Evolutionary conservation across 371 early-diverging fungal species (phyloP).

Genomic region (Rhizopus stolonifer): DNA sequence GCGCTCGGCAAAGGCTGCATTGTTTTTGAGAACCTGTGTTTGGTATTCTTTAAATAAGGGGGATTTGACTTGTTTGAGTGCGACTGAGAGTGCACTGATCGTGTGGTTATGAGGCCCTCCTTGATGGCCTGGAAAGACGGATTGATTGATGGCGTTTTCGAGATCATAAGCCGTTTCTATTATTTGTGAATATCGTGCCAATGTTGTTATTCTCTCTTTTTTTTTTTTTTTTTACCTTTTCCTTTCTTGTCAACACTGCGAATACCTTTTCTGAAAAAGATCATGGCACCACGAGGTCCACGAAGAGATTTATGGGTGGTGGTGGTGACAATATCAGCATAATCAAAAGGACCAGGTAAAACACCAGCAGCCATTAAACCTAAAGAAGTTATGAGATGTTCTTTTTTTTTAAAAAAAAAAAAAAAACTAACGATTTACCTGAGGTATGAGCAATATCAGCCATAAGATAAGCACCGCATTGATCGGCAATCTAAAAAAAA

Average conservation of each 20-base stretch:
- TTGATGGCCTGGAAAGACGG: conserved; percentile 98
- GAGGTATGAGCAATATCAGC: conserved; percentile 99
- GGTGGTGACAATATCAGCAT: conserved; percentile 98
- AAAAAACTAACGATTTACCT: conserved; percentile 25
- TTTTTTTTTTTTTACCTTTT: conserved; percentile 42
- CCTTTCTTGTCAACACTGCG: conserved; percentile 84
- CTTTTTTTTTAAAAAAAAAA: too few species aligned
- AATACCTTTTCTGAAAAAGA: conserved; percentile 88
- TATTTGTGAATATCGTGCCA: too few species aligned
- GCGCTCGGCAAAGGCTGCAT: conserved; percentile 75
- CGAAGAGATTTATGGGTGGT: conserved; percentile 99
- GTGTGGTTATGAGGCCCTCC: conserved; percentile 99
- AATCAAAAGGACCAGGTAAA: conserved; percentile 91
- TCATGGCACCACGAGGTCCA: conserved; percentile 98
- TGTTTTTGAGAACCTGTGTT: conserved; percentile 91
- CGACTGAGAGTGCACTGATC: conserved; percentile 97
- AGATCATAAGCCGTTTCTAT: conserved; percentile 59
- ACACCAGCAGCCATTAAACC: conserved; percentile 90
- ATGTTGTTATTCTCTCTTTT: conserved; percentile 64
- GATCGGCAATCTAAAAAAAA: conserved; percentile 73
- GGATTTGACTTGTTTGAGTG: conserved; percentile 91
- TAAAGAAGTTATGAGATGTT: not conserved
- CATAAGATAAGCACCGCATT: conserved; percentile 91
- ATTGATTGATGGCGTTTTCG: conserved; percentile 93
- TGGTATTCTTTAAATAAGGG: conserved; percentile 95